Evolutionary conservation across 768 basidiomycete species (phyloP).

Genomic region (Melanogaster broomeanus): DNA sequence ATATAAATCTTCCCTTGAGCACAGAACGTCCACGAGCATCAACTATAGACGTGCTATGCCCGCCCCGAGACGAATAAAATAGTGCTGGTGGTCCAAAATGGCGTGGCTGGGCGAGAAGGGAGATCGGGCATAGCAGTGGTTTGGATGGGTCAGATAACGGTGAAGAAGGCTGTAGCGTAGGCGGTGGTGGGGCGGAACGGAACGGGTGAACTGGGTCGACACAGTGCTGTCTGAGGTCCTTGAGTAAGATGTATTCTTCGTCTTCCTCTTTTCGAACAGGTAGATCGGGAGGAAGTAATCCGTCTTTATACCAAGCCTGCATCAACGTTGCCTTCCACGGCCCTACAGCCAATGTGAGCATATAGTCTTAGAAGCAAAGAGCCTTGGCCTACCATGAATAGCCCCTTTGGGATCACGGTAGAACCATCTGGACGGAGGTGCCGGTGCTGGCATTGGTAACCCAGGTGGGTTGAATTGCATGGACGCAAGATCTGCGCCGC

Average conservation of each 20-base stretch:
- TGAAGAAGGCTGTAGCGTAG: slow-evolving; percentile 30
- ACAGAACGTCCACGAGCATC: slow-evolving; percentile 86
- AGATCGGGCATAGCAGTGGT: slow-evolving; percentile 70
- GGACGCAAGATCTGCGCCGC: slow-evolving; percentile 50
- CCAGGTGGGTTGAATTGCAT: slow-evolving; percentile 80
- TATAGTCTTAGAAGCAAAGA: neutral
- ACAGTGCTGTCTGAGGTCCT: slow-evolving; percentile 74
- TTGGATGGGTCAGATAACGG: slow-evolving; percentile 41
- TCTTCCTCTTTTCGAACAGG: slow-evolving; percentile 82
- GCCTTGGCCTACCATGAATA: slow-evolving; percentile 62
- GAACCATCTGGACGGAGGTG: slow-evolving; percentile 74
- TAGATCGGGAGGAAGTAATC: slow-evolving; percentile 77
- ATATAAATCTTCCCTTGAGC: slow-evolving; percentile 75
- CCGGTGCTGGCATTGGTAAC: slow-evolving; percentile 67
- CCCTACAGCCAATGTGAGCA: slow-evolving; percentile 43
- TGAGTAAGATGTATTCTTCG: slow-evolving; percentile 62
- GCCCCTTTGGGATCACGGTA: slow-evolving; percentile 83
- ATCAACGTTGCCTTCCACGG: slow-evolving; percentile 88
- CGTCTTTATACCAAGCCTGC: slow-evolving; percentile 90
- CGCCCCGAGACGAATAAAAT: slow-evolving; percentile 87
- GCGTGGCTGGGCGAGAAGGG: slow-evolving; percentile 72
- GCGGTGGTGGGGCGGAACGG: slow-evolving; percentile 45
- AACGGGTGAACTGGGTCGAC: slow-evolving; percentile 85
- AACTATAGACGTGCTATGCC: slow-evolving; percentile 85
- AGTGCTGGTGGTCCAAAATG: slow-evolving; percentile 87